A percentile compares a stretch with the other conserved stretches of the same genome.
Evolutionary conservation across 306 rosid genomes (phyloP).

Genomic region (Carpinus fangiana): DNA sequence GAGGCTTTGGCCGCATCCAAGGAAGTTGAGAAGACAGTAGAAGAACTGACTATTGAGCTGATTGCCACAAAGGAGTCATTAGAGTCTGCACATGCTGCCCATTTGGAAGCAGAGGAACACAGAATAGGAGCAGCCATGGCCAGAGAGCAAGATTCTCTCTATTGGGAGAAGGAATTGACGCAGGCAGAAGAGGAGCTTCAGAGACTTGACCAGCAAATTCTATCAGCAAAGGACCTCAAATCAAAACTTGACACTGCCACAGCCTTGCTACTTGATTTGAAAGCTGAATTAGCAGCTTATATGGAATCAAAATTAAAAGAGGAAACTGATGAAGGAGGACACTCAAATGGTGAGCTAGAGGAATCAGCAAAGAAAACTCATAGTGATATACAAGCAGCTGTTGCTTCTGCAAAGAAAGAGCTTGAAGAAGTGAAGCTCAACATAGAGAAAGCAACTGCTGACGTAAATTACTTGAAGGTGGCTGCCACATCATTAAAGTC

Average conservation of each 20-base stretch:
- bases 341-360: conserved; percentile 43
- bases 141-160: conserved; percentile 90
- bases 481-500: conserved; percentile 75
- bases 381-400: conserved; percentile 70
- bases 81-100: conserved; percentile 89
- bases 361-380: conserved; percentile 55
- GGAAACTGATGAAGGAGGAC: conserved; percentile 45
- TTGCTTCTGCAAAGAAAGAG: conserved; percentile 72
- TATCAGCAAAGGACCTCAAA: conserved; percentile 77
- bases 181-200: conserved; percentile 88
- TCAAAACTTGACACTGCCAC: conserved; percentile 84
- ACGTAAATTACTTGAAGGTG: conserved; percentile 78
- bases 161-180: conserved; percentile 92
- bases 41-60: conserved; percentile 86
- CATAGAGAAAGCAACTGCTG: conserved; percentile 86
- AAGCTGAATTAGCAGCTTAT: conserved; percentile 82
- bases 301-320: conserved; percentile 78
- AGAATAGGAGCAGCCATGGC: conserved; percentile 94
- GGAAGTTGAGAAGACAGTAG: conserved; percentile 91
- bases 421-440: conserved; percentile 81
- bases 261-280: conserved; percentile 72
- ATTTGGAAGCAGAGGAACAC: conserved; percentile 96
- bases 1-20: conserved; percentile 81
- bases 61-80: conserved; percentile 79
- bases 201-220: conserved; percentile 67